These are phyloP conservation scores for Psilocybe cubensis DNA, from an alignment of 768 basidiomycete species.

Conservation along the genomic window DNA sequence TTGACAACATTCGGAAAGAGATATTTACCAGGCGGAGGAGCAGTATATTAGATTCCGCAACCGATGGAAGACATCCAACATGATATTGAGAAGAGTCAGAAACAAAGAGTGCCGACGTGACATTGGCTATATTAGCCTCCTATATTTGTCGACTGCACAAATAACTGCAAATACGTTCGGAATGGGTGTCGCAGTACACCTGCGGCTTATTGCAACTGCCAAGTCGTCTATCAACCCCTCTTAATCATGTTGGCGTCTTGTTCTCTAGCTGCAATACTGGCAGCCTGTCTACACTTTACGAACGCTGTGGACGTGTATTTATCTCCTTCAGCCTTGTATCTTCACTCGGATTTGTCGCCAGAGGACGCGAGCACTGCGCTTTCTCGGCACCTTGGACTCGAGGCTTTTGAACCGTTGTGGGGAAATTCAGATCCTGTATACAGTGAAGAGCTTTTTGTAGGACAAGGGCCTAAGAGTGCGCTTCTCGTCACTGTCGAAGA, in stretches of 20 bases:
- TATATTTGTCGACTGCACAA: slow-evolving; percentile 17
- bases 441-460: slow-evolving; percentile 56
- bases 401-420: slow-evolving; percentile 57
- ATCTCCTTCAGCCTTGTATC: slow-evolving; percentile 42
- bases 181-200: neutral
- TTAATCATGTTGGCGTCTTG: slow-evolving; percentile 27
- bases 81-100: slow-evolving; percentile 23
- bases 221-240: neutral
- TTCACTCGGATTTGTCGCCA: slow-evolving; percentile 45
- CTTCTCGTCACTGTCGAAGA: slow-evolving; percentile 63
- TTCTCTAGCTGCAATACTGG: slow-evolving; percentile 30
- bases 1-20: neutral
- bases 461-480: slow-evolving; percentile 51
- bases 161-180: slow-evolving; percentile 30
- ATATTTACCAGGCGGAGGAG: slow-evolving; percentile 36
- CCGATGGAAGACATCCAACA: slow-evolving; percentile 29
- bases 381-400: slow-evolving; percentile 74
- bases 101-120: slow-evolving; percentile 10
- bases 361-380: slow-evolving; percentile 62
- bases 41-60: slow-evolving; percentile 18
- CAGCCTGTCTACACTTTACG: slow-evolving; percentile 37
- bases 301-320: slow-evolving; percentile 65
- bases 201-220: neutral
- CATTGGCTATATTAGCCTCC: neutral
- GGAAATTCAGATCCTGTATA: slow-evolving; percentile 33